These are phyloP conservation scores for Brassica juncea DNA, from an alignment of 345 rosid genomes.

Conservation along the genomic window DNA sequence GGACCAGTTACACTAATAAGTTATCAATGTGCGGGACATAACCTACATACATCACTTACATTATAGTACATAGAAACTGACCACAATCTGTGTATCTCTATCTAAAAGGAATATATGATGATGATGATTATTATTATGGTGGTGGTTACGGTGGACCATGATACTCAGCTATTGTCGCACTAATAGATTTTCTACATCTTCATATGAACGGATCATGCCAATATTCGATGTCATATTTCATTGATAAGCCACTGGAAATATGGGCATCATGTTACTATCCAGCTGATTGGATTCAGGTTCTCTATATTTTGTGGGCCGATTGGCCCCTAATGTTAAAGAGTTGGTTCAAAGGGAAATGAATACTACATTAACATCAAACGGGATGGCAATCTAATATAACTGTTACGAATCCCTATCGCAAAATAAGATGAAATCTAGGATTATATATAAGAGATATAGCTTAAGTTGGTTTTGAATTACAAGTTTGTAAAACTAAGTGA, in stretches of 20 bases:
- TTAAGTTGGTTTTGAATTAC: not conserved
- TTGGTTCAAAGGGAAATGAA: not conserved
- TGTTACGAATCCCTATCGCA: not conserved
- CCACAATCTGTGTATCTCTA: constrained; percentile 2
- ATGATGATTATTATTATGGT: constrained; percentile 26
- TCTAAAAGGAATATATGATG: constrained; percentile 30
- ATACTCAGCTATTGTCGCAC: constrained; percentile 21
- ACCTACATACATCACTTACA: constrained; percentile 15
- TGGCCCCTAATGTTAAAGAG: constrained; percentile 9
- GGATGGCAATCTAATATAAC: not conserved
- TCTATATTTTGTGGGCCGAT: constrained; percentile 6
- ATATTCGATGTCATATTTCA: constrained; percentile 7
- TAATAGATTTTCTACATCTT: constrained; percentile 4
- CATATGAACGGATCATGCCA: not conserved
- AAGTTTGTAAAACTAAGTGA: not conserved
- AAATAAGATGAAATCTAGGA: not conserved
- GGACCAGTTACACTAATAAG: constrained; percentile 6
- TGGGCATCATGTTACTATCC: constrained; percentile 11
- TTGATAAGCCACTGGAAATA: constrained; percentile 15
- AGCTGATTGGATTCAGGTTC: constrained; percentile 21
- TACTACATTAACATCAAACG: constrained; percentile 1
- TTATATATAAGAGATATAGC: not conserved
- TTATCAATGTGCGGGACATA: constrained; percentile 20
- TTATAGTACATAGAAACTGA: constrained; percentile 11
- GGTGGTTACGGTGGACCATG: constrained; percentile 39